Evolutionary conservation across 1,284 basidiomycete genomes (phyloP), one percentile per base, ranked within the genome.

Genomic region (Pyrrhoderma noxium): DNA sequence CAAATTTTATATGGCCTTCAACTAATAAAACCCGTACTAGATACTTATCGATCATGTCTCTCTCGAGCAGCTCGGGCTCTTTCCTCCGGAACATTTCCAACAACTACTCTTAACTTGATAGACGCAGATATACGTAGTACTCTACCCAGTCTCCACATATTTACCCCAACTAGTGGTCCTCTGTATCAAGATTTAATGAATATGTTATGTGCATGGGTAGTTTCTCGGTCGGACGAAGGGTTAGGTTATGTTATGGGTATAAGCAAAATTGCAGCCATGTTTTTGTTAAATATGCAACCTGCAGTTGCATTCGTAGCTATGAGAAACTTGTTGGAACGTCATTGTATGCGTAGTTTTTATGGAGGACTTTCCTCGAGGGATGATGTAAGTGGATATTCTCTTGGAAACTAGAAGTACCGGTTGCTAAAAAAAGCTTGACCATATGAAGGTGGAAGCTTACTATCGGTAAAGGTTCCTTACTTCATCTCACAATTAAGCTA

Each of bases 201-300:
- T 53, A 76, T 98, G 68, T 68, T 97, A 11, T 84, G 82, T 58
- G 93, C 94, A 1, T 97, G 93, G 88, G 84, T 93, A 1, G 89
- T 96, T 23, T 79, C 92, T 36, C 79, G 93, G 34, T 86, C 86
- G 25, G 93, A 95, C 57, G 89, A 94, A 65, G 89, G 86, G 3
- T 68, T 91, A 34, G 84, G 86, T 44, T 96, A 95, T 64, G 80
- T 79, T 9, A 58, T 69, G 52, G 78, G 84, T 8, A 72, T 75
- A n/a, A 77, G 84, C 25, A 83, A 77, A 69, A 75, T 96, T 36
- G 89, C 87, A 8, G 93, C 88, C 0, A 93, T 96, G 85, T 74
- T 96, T 54, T 71, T 98, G 34, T 74, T 98, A 60, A 94, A 89
- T 61, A 87, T 96, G 77, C 72, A 89, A 0, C 68, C 78, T 9